Base-by-base conservation (phyloP, 371 early-diverging fungal species). In the Saksenaea oblongispora region DNA sequence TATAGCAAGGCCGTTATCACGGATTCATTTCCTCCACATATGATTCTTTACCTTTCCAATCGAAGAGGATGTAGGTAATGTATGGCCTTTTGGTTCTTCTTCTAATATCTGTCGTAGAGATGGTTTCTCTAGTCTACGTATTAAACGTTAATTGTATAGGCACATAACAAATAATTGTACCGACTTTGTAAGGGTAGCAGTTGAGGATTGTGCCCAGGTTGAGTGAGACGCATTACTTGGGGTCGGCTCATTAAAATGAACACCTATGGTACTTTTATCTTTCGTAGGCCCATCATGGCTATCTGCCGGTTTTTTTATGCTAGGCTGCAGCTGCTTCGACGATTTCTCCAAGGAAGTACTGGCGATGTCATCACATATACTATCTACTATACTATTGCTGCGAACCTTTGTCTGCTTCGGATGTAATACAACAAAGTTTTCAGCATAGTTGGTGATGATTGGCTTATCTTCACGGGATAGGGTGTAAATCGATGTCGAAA, bases 401-500 rank as follows among this genome's bases (percentile, higher is more conserved):
- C 22, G 22, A 1, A 5, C 22, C 4, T 22, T 22, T 47, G 10
- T 22, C 22, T 47, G 51, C 22, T 47, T 55, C 11, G 73, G 75
- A 59, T 69, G 56, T 7, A 69, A 26, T 1, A 76, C 76, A 5
- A 66, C 55, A n/a, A 75, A 44, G 1, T 61, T 55, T 31, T 78
- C 79, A 55, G 34, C 34, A 55, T 62, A 71, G 5, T 59, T 47
- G 17, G 51, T 56, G 7, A 41, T 35, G 11, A 61, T 39, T 34
- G 64, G 67, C 15, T 53, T 61, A 53, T 75, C 72, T 22, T 69
- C 67, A 53, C 62, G 66, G 28, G 69, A 70, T 10, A 59, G 54
- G 2, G 75, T 69, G 58, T 68, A 73, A 4, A 78, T 5, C 3
- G 78, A 75, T 1, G 61, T 59, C 1, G 71, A 73, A n/a, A 78